A percentile compares a stretch with the other conserved stretches of the same genome.
phyloP scores from a whole-genome alignment of 371 early-diverging fungal species.

The Mucor piriformis region DNA sequence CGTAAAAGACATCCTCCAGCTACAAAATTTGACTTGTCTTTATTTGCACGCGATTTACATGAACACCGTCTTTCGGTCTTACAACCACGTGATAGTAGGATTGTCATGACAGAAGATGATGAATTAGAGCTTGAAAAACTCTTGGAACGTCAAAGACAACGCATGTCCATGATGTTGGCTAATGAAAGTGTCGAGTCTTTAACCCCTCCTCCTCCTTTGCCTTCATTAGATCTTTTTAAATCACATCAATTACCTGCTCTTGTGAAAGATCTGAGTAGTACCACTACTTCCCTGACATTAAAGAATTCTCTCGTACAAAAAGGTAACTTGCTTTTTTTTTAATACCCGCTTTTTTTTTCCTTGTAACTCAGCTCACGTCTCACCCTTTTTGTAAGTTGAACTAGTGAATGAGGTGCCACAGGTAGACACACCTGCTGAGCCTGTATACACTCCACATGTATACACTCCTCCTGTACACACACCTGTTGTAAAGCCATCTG shows the following conservation, averaged over 20 bases:
- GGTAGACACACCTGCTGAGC: background rate
- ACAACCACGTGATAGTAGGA: conserved; percentile 37
- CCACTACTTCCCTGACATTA: background rate
- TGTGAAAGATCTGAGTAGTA: background rate
- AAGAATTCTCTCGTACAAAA: background rate
- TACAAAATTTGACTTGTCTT: conserved; percentile 36
- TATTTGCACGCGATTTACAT: conserved; percentile 49
- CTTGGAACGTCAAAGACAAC: conserved; percentile 24
- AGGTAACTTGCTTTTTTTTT: background rate
- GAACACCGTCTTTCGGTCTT: conserved; percentile 46
- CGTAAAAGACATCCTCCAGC: background rate
- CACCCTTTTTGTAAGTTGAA: no score
- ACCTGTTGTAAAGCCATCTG: background rate
- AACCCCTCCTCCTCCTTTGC: conserved; percentile 13
- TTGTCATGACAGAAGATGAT: conserved; percentile 48
- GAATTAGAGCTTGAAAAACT: conserved; percentile 41
- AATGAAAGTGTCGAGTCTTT: conserved; percentile 16
- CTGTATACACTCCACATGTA: background rate
- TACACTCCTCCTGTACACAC: no score
- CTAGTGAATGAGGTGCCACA: no score
- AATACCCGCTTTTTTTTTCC: background rate
- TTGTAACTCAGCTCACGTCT: no score
- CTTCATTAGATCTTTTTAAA: conserved; percentile 14
- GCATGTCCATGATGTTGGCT: conserved; percentile 14
- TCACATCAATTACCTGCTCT: background rate